Percentiles rank a stretch among this genome's conserved stretches.
These are phyloP conservation scores for Fragaria ananassa DNA, from an alignment of 306 rosid species.

Conservation along the genomic window DNA sequence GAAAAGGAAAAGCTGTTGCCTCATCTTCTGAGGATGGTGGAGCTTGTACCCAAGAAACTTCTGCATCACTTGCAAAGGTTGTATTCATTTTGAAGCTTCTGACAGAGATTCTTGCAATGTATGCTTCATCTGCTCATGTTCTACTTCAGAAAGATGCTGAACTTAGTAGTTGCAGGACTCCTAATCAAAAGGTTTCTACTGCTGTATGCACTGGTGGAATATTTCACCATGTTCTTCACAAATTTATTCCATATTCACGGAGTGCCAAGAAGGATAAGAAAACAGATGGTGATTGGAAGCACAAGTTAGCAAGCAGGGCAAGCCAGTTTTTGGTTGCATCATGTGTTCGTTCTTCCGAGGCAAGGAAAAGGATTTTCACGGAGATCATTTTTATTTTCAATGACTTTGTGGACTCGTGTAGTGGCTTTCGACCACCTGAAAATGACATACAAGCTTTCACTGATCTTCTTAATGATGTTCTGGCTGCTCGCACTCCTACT, in stretches of 20 bases:
- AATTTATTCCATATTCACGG: slow-evolving; percentile 64
- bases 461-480: slow-evolving; percentile 82
- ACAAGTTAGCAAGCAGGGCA: slow-evolving; percentile 87
- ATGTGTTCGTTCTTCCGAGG: slow-evolving; percentile 91
- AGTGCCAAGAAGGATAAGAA: slow-evolving; percentile 78
- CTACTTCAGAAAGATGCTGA: slow-evolving; percentile 88
- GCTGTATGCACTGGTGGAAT: slow-evolving; percentile 60
- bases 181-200: slow-evolving; percentile 48
- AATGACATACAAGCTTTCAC: slow-evolving; percentile 68
- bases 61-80: slow-evolving; percentile 86
- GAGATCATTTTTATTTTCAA: slow-evolving; percentile 65
- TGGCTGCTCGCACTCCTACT: slow-evolving; percentile 85
- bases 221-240: slow-evolving; percentile 75
- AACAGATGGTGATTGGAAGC: slow-evolving; percentile 92
- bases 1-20: slow-evolving; percentile 89
- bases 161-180: slow-evolving; percentile 52
- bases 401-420: slow-evolving; percentile 68
- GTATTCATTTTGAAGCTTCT: slow-evolving; percentile 84
- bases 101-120: slow-evolving; percentile 79
- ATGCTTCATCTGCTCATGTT: slow-evolving; percentile 82
- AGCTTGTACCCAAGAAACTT: slow-evolving; percentile 55
- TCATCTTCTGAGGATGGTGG: slow-evolving; percentile 50
- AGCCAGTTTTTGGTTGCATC: slow-evolving; percentile 90
- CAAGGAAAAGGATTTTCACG: slow-evolving; percentile 77
- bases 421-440: slow-evolving; percentile 56